Evolutionary conservation across 352 stramenopile genomes (phyloP), one percentile per base, ranked within the genome.

Genomic region (Phytophthora pseudosyringae): DNA sequence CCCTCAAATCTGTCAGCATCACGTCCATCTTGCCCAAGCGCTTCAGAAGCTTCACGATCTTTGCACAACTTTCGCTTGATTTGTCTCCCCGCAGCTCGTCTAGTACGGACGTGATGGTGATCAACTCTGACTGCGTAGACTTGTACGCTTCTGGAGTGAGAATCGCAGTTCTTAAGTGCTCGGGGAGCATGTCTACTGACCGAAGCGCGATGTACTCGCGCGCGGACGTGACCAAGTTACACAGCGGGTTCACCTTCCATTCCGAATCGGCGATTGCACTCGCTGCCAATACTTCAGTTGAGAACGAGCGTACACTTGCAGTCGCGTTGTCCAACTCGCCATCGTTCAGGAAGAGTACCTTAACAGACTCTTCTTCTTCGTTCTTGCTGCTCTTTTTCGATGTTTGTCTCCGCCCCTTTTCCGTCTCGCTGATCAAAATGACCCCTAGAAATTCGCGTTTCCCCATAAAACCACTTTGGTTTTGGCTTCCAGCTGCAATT

Each of bases 121-220:
- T 67, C 36, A 94, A 58, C 52, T 92, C 78, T 5, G 83, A 90
- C 51, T 94, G 83, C 4, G 80, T 92, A 13, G 86, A 91, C 53
- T 96, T 89, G 69, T 88, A 93, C 36, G 77, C 48, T 60, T 92
- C 81, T 39, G 88, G 88, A 32, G 81, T 91, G 47, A 96, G 59
- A 57, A 96, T 92, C 7, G 82, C 86, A 38, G 80, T 83, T 38
- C 86, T 76, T 49, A 96, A 59, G 49, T 96, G 88, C 28, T 91
- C 79, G 1, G 88, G 88, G 28, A 96, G 72, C 74, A 94, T 85
- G 39, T 96, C 86, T 0, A 96, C 84, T 1, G 88, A 94, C 13
- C 86, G 81, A 38, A 96, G 69, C 5, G 83, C 86, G 26, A 94
- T 76, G 50, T 96, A 96, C 59, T 96, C 88, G 40, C 88, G 88